These are phyloP conservation scores for Cercospora sojina DNA, from an alignment of 2,329 filamentous ascomycete genomes.

Conservation along the genomic window DNA sequence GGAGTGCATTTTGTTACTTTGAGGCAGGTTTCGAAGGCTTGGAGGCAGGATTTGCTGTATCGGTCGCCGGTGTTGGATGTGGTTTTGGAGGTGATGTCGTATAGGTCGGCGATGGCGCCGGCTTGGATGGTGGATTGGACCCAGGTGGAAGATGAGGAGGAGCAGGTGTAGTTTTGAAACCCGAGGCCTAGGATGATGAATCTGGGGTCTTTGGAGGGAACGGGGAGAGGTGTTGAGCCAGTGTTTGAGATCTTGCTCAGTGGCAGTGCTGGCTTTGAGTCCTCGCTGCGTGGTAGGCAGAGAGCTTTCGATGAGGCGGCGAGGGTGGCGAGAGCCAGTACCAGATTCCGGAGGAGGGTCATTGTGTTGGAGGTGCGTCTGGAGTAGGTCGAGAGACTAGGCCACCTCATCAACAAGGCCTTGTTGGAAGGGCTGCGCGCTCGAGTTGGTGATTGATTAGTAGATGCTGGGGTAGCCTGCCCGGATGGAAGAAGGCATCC, in stretches of 20 bases:
- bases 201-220: conserved; percentile 27
- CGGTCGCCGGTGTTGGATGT: conserved; percentile 24
- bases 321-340: conserved; percentile 19
- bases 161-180: conserved; percentile 69
- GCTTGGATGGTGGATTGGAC: conserved; percentile 37
- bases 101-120: conserved; percentile 51
- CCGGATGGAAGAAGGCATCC: neutral
- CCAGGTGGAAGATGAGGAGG: conserved; percentile 29
- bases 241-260: conserved; percentile 22
- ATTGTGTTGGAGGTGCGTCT: conserved; percentile 11
- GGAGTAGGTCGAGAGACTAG: neutral
- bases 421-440: neutral
- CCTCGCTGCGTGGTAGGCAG: neutral
- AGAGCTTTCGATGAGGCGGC: conserved; percentile 15
- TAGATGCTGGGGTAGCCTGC: conserved; percentile 12
- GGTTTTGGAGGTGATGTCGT: conserved; percentile 43
- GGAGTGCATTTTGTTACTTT: conserved; percentile 19
- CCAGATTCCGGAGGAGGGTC: conserved; percentile 16
- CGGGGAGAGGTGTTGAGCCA: conserved; percentile 21
- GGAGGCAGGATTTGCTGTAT: conserved; percentile 18
- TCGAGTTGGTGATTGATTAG: neutral
- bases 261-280: conserved; percentile 18
- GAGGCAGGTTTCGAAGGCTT: conserved; percentile 27
- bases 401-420: neutral
- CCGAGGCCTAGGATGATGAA: conserved; percentile 62